A percentile compares a stretch with the other conserved stretches of the same genome.
Conservation (phyloP, 495 filamentous ascomycete genomes). For the Penicillium alfredii region DNA sequence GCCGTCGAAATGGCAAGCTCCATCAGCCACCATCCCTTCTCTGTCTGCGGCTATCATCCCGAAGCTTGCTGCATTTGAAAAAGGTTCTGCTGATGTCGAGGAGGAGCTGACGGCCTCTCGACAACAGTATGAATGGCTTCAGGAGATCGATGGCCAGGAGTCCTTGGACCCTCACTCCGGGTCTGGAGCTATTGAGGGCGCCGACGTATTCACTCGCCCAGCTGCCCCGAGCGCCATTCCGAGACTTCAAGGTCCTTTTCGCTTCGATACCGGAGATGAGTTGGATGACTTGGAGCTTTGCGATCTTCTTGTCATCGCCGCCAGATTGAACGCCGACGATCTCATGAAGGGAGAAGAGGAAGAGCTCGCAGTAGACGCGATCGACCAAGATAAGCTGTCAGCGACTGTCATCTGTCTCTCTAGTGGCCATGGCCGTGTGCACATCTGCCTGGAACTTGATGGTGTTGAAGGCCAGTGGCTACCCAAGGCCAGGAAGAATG, state of each 20-base stretch:
- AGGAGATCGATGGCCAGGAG: conserved; percentile 74
- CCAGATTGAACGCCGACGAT: conserved; percentile 47
- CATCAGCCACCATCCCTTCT: conserved; percentile 65
- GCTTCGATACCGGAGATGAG: conserved; percentile 57
- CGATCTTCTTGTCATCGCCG: conserved; percentile 52
- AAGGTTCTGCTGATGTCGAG: conserved; percentile 50
- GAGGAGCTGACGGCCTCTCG: conserved; percentile 43
- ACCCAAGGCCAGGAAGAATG: conserved; percentile 49
- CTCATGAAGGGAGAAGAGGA: conserved; percentile 49
- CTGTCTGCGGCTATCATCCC: conserved; percentile 68
- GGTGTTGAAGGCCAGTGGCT: conserved; percentile 84
- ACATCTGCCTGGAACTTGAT: conserved; percentile 73
- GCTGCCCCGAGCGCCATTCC: conserved; percentile 65
- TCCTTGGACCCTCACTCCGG: conserved; percentile 34
- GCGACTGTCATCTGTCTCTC: conserved; percentile 68
- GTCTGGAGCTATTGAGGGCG: conserved; percentile 38
- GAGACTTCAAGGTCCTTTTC: conserved; percentile 79
- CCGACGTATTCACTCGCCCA: conserved; percentile 68
- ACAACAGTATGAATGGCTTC: conserved; percentile 78
- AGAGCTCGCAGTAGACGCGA: conserved; percentile 42
- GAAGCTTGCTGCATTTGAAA: conserved; percentile 55
- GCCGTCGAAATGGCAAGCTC: conserved; percentile 75
- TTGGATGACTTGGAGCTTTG: conserved; percentile 64
- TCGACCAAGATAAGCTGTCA: conserved; percentile 60
- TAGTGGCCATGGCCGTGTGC: conserved; percentile 64